Evolutionary conservation across 768 basidiomycete genomes (phyloP).

Genomic region (Amanita fuliginea): DNA sequence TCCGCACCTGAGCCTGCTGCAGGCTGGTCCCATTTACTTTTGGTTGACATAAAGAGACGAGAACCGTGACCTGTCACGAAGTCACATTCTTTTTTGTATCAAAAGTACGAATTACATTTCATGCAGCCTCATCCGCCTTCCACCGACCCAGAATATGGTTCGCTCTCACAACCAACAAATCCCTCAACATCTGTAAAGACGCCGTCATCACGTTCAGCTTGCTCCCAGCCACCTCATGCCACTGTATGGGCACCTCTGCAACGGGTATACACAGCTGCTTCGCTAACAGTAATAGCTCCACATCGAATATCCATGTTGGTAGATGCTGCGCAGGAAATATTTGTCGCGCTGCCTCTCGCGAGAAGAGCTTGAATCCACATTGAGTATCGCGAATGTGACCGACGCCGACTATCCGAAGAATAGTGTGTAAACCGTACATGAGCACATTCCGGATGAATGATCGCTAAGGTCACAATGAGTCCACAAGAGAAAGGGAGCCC

Average conservation of each 20-base stretch:
- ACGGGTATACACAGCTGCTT: slow-evolving; percentile 72
- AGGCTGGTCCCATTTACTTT: slow-evolving; percentile 78
- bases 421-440: slow-evolving; percentile 89
- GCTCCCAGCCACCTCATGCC: slow-evolving; percentile 91
- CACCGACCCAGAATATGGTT: slow-evolving; percentile 78
- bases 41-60: slow-evolving; percentile 42
- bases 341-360: slow-evolving; percentile 65
- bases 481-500: slow-evolving; percentile 4
- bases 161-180: slow-evolving; percentile 72
- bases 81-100: too few species aligned
- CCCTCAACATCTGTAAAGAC: slow-evolving; percentile 81
- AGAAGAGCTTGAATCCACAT: slow-evolving; percentile 95
- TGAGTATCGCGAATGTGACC: slow-evolving; percentile 90
- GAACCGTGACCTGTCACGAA: not conserved
- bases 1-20: slow-evolving; percentile 35
- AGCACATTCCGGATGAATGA: slow-evolving; percentile 82
- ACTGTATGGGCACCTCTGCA: slow-evolving; percentile 77
- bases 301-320: slow-evolving; percentile 93
- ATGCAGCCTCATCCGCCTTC: slow-evolving; percentile 18
- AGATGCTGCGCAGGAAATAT: slow-evolving; percentile 87
- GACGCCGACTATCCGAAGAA: slow-evolving; percentile 82
- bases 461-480: too few species aligned
- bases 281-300: slow-evolving; percentile 82
- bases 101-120: too few species aligned
- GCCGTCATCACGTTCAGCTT: slow-evolving; percentile 83